phyloP scores from a whole-genome alignment of 1,139 yeast genomes.

The Nakaseomyces kungkrabaensis region DNA sequence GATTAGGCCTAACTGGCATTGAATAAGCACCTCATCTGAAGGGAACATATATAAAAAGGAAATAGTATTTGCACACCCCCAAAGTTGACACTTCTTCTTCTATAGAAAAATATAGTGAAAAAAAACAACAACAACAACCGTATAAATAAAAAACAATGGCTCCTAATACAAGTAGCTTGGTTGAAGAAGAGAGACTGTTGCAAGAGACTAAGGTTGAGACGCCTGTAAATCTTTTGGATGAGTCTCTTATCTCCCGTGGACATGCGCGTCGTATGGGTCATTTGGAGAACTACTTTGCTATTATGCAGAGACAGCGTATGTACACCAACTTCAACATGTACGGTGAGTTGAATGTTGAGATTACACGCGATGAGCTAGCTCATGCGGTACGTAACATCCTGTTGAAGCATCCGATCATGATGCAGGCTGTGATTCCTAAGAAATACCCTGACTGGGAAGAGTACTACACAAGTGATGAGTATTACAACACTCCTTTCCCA shows the following conservation, averaged over 20 bases:
- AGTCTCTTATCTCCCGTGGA: conserved; percentile 13
- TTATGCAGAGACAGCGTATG: conserved; percentile 21
- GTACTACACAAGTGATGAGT: conserved; percentile 17
- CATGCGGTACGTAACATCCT: conserved; percentile 14
- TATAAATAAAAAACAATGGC: background rate
- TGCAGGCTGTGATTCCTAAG: conserved; percentile 17
- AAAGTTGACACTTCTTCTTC: no score
- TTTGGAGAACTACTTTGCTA: conserved; percentile 22
- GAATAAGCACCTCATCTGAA: no score
- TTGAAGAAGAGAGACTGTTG: background rate
- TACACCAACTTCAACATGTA: conserved; percentile 21
- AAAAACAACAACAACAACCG: background rate
- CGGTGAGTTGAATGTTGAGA: conserved; percentile 13
- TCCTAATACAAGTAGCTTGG: conserved; percentile 2
- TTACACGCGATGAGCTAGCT: conserved; percentile 8
- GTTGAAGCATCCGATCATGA: conserved; percentile 16
- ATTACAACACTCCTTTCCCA: conserved; percentile 14
- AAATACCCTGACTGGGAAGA: conserved; percentile 10
- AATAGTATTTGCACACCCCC: no score
- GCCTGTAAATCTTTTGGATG: background rate
- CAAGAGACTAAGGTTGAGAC: background rate
- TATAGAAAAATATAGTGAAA: no score
- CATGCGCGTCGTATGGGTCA: conserved; percentile 26
- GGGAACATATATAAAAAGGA: no score
- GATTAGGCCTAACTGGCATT: no score